Percentiles rank a stretch among this genome's conserved stretches.
phyloP scores from a whole-genome alignment of 192 early-diverging fungal genomes.

The Spinellus fusiger region DNA sequence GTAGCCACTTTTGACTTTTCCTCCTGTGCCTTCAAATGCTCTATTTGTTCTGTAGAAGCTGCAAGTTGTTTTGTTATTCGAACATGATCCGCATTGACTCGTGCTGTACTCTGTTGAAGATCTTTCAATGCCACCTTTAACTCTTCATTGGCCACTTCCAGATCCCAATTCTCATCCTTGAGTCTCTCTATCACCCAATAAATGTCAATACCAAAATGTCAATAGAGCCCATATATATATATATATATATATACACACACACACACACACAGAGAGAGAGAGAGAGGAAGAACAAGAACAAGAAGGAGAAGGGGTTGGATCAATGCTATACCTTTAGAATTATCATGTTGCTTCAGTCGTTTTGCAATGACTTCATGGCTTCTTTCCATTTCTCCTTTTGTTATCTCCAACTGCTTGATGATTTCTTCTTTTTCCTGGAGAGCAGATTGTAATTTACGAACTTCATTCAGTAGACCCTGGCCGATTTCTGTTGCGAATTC shows the following conservation, averaged over 20 bases:
- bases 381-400: conserved; percentile 43
- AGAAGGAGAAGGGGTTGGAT: too few species aligned
- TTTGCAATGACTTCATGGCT: conserved; percentile 40
- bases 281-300: too few species aligned
- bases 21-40: conserved; percentile 53
- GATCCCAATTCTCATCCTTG: conserved; percentile 49
- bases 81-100: conserved; percentile 45
- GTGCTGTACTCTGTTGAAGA: conserved; percentile 32
- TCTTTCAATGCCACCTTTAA: conserved; percentile 34
- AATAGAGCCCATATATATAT: too few species aligned
- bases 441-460: conserved; percentile 33
- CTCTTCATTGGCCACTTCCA: conserved; percentile 47
- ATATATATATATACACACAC: too few species aligned
- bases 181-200: conserved; percentile 34
- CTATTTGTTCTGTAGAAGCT: conserved; percentile 50
- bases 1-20: conserved; percentile 37
- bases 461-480: conserved; percentile 34
- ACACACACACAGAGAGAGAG: too few species aligned
- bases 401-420: conserved; percentile 34
- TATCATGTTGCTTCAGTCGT: conserved; percentile 38
- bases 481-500: conserved; percentile 41
- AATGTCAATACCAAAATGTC: background rate
- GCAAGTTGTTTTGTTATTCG: conserved; percentile 45
- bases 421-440: conserved; percentile 38
- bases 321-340: conserved; percentile 39